Conservation (phyloP, 2,329 filamentous ascomycete genomes). For the Cordyceps cicadae region DNA sequence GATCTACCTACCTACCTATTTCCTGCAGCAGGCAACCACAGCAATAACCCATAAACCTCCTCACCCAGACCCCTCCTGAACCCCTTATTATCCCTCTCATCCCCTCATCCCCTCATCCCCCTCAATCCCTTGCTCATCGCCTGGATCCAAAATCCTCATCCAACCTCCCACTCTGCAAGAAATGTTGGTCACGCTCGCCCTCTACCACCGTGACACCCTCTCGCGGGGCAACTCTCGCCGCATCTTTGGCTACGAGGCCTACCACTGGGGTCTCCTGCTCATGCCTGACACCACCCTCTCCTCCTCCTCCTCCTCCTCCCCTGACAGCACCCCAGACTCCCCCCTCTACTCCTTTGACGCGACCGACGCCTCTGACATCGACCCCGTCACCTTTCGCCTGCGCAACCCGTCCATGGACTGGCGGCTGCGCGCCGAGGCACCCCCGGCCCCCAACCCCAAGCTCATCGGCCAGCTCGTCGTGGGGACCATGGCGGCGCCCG, state of each 20-base stretch:
- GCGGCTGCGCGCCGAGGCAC: constrained; percentile 19
- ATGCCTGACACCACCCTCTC: constrained; percentile 13
- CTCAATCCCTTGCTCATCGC: not conserved
- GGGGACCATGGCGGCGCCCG: constrained; percentile 18
- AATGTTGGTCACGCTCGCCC: constrained; percentile 16
- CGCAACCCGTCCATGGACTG: constrained; percentile 26
- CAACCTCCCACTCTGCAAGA: not conserved
- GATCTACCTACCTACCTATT: too few species aligned
- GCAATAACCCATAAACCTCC: too few species aligned
- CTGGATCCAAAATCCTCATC: not conserved
- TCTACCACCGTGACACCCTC: constrained; percentile 22
- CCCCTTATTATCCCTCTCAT: too few species aligned
- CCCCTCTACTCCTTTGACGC: constrained; percentile 19
- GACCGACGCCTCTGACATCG: constrained; percentile 23
- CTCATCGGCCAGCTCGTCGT: constrained; percentile 22
- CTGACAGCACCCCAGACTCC: not conserved
- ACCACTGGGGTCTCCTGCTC: constrained; percentile 25
- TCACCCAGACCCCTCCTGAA: too few species aligned
- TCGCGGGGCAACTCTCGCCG: constrained; percentile 19
- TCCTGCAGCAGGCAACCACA: too few species aligned
- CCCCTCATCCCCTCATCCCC: too few species aligned
- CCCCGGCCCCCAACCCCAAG: constrained; percentile 17
- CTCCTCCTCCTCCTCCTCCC: constrained; percentile 4
- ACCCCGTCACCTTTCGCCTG: constrained; percentile 23
- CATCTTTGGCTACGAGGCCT: constrained; percentile 22